Base-by-base conservation (phyloP, 2,329 filamentous ascomycete species). In the Penicillium sp. region DNA sequence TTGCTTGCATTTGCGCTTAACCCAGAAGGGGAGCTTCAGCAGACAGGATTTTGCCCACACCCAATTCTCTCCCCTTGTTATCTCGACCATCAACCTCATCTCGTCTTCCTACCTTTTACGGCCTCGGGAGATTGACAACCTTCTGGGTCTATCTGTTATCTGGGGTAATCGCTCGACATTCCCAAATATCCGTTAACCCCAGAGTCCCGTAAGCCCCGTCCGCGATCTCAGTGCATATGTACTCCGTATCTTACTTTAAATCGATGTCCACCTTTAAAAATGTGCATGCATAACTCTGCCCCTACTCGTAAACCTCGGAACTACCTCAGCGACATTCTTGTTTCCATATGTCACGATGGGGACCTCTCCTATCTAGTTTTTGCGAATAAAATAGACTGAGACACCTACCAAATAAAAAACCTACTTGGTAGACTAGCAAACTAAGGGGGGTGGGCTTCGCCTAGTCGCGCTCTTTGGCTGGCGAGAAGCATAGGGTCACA, bases 21-120 rank as follows among this genome's bases (percentile, higher is more conserved):
- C 69, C 68, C n/a, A 64, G 67, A 71, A 61, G 59, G 69, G 69
- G 69, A 72, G 67, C 67, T 72, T 67, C 50, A 71, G 50, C 67
- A 71, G 69, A 72, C 59, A 60, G 48, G 44, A 48, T 53, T 57
- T 59, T 58, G 29, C 43, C 18, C 38, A 21, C 40, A 21, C 32
- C 16, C 16, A 32, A 9, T 21, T 22, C 18, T 40, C 24, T 11
- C 13, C n/a, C 21, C 16, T 14, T 42, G 41, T 39, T 14, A 10
- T 39, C 14, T 53, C 29, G 21, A 39, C 11, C 16, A 11, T 18
- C 32, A 16, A 14, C 21, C 16, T 42, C 42, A 46, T 54, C 48
- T 51, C 43, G 40, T 32, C 18, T 14, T 43, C 42, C 46, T 55
- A 18, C 48, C 45, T 45, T 36, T 53, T 53, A 21, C 22, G 21